These are phyloP conservation scores for Aspergillus heteromorphus DNA, from an alignment of 495 filamentous ascomycete species.

Conservation along the genomic window DNA sequence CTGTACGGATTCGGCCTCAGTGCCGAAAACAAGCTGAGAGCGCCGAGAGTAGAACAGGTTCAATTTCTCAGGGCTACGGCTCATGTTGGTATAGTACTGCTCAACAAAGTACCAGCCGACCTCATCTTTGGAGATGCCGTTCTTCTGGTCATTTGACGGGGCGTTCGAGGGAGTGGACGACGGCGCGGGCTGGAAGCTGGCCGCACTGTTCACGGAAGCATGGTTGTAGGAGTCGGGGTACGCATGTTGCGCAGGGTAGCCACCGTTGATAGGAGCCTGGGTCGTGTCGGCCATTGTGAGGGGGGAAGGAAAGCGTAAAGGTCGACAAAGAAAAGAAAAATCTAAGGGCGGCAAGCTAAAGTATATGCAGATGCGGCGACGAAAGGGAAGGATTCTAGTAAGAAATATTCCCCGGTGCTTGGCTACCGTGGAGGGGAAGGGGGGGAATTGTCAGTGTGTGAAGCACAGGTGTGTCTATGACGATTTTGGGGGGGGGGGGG, in stretches of 20 bases:
- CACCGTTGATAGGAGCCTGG: conserved; percentile 43
- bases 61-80: conserved; percentile 87
- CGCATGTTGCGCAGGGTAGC: conserved; percentile 37
- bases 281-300: conserved; percentile 42
- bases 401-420: background rate
- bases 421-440: conserved; percentile 9
- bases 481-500: too few relatives aligned
- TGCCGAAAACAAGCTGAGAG: conserved; percentile 77
- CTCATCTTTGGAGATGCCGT: conserved; percentile 66
- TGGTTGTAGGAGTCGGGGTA: conserved; percentile 39
- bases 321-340: conserved; percentile 14
- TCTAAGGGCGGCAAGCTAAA: conserved; percentile 14
- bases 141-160: conserved; percentile 38
- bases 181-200: conserved; percentile 43
- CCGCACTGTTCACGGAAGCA: conserved; percentile 31
- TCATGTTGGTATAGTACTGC: conserved; percentile 97
- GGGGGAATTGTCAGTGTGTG: conserved; percentile 12
- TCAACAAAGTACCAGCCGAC: conserved; percentile 99
- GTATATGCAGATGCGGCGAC: conserved; percentile 3
- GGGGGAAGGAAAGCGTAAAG: conserved; percentile 12
- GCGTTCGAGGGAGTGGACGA: conserved; percentile 40
- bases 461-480: conserved; percentile 3
- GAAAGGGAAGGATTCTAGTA: background rate
- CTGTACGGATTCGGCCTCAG: conserved; percentile 78
- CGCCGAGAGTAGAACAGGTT: conserved; percentile 81